phyloP scores from a whole-genome alignment of 305 asterid species.

The Ilex paraguariensis region DNA sequence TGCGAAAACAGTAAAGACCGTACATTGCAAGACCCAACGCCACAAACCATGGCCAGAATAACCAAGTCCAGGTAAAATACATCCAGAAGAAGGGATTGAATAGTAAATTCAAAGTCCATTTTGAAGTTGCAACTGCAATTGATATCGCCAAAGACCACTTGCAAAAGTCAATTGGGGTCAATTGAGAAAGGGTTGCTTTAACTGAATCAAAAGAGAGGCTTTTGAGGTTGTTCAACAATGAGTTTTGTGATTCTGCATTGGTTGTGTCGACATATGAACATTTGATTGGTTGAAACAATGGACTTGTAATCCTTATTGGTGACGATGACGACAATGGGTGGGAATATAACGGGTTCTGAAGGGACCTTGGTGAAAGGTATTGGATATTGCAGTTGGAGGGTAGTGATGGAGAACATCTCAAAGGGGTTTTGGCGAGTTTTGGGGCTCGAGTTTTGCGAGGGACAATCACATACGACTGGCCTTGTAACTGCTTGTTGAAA shows the following conservation, averaged over 20 bases:
- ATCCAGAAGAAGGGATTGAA: conserved; percentile 83
- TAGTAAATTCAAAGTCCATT: conserved; percentile 42
- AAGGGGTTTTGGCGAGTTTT: conserved; percentile 16
- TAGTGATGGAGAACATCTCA: conserved; percentile 8
- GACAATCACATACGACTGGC: conserved; percentile 26
- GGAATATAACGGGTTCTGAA: conserved; percentile 9
- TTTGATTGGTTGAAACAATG: conserved; percentile 21
- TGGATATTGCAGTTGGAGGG: conserved; percentile 4
- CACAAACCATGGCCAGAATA: conserved; percentile 90
- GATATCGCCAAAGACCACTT: conserved; percentile 58
- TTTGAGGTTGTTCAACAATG: conserved; percentile 18
- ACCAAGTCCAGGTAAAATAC: conserved; percentile 91
- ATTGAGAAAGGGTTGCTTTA: conserved; percentile 36
- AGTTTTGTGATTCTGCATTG: conserved; percentile 19
- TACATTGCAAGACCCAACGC: conserved; percentile 50
- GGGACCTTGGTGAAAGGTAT: not conserved
- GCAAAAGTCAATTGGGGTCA: conserved; percentile 57
- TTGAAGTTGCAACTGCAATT: conserved; percentile 50
- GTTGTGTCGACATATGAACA: conserved; percentile 32
- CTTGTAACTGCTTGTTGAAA: conserved; percentile 42
- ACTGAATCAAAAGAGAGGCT: conserved; percentile 46
- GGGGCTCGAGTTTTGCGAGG: conserved; percentile 6
- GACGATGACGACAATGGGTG: conserved; percentile 8
- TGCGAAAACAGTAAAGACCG: conserved; percentile 51
- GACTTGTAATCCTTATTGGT: not conserved